Base-by-base conservation (phyloP, 1,284 basidiomycete species). In the Peniophora sp. region DNA sequence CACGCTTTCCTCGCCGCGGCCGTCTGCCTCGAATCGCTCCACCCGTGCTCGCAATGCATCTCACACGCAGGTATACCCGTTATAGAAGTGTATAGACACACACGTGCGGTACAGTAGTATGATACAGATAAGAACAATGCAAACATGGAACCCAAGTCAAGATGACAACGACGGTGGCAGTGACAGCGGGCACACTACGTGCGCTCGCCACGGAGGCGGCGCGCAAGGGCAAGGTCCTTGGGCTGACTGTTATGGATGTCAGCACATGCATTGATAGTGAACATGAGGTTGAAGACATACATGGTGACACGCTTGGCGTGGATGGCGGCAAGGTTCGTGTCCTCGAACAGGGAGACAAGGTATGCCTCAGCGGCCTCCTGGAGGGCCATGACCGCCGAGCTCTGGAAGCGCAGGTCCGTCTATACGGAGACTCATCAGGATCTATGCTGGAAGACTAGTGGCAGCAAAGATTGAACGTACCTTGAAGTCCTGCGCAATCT, bases 271-370 rank as follows among this genome's bases (percentile, higher is more conserved):
- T 32, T n/a, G n/a, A 12, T 32, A 12, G 27, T 32, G 5, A 12
- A 32, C 27, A 32, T 12, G 27, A 12, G 27, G 39, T n/a, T 6
- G 20, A 22, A 22, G 39, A 41, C 39, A 22, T 41, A 41, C 39
- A 45, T 45, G 9, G 44, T 45, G 22, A 45, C 44, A 45, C 44
- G 44, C 44, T 45, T 45, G 20, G 44, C 44, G 44, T 45, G 44
- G 44, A 45, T 45, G 44, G 44, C 44, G 23, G 44, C 44, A 3
- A 45, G 23, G 44, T 45, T 45, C 6, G 44, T 45, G 44, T 45
- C 44, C 44, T 45, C 44, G 23, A 45, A 45, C 44, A 45, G 23
- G 10, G 44, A 45, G 23, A 45, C 44, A n/a, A 45, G 44, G 23
- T 45, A 45, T 8, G 44, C 44, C 23, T 45, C 44, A 9, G 44